Evolutionary conservation across 345 rosid genomes (phyloP), one percentile per base, ranked within the genome.

Genomic region (Linum tenue): DNA sequence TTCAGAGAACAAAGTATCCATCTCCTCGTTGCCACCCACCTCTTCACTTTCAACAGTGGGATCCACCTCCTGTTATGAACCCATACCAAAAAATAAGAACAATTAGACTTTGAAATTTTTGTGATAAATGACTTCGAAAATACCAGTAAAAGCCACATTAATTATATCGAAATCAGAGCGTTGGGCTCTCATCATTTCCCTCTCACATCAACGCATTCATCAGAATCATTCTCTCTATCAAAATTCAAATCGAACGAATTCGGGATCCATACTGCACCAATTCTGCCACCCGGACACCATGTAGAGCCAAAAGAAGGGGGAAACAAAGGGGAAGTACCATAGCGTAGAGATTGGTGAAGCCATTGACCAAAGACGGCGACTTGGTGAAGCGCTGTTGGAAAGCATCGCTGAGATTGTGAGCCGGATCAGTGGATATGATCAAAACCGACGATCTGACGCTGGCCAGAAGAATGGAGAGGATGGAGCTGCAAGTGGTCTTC

Each of bases 381-480:
- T 84, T 94, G 38, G 96, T 85, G 77, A 95, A 95, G 10, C 97
- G 89, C 64, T 95, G 96, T 70, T 95, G 99, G 78, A 95, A 95
- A 5, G 97, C 97, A 70, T 95, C 96, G 78, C 97, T 95, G 79
- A 95, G 97, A 78, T 95, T 95, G 81, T 95, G 99, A 77, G 99
- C 99, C 1, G 99, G 99, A 67, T 95, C 99, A 55, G 99, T 95
- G 77, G 99, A 95, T 66, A 95, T 95, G 81, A 95, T 91, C 76
- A 95, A 77, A 41, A 95, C 99, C 40, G 99, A 91, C 70, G 96
- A 70, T 76, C 99, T 86, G 67, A 91, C 91, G 67, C 68, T 64
- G 42, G 97, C 85, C 62, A 95, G 75, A 55, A 90, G 86, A 73
- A 89, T 85, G 41, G 99, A 77, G 35, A 95, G 78, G 44, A 91